Evolutionary conservation across 495 filamentous ascomycete species (phyloP), one percentile per base, ranked within the genome.

Genomic region (Jackrogersella multiformis): DNA sequence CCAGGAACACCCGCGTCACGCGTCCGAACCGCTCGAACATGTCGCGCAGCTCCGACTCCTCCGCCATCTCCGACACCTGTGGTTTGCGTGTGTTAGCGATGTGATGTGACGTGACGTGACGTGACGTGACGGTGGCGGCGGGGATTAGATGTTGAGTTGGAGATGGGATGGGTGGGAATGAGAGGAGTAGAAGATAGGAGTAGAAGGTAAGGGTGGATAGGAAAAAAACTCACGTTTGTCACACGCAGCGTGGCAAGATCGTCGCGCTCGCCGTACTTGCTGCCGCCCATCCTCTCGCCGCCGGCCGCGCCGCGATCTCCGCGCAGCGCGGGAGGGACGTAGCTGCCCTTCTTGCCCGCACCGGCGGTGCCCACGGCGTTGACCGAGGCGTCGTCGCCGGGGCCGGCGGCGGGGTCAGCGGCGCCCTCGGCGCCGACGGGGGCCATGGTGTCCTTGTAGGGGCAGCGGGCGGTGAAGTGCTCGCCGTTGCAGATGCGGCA

Each of bases 401-500:
- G 77, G 13, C 81, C 82, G 35, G 81, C 87, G 4, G 80, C 83
- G 42, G 79, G 85, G 41, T 87, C 86, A 44, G 83, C 80, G 5
- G 80, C 74, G 61, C 74, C 81, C 62, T 77, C 81, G 72, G 82
- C 82, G 46, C 84, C 84, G 39, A 85, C 80, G 26, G 83, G 84
- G 16, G 84, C 83, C 84, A 86, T 86, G 20, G 83, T 86, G 62
- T 94, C 90, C 85, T 86, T 86, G 79, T 84, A 86, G 13, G 84
- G 84, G 69, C 90, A 99, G 73, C 94, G 87, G 26, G 94, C 93
- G 3, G 95, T 99, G 82, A 97, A 99, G 85, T 99, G 95, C 82
- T 98, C 96, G 69, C 96, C 95, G 77, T 88, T 90, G 81, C 95
- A 99, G 75, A 99, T 98, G 83, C 95, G 89, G 80, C 95, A 99